phyloP scores from a whole-genome alignment of 495 filamentous ascomycete genomes.

The Penicillium turbatum region DNA sequence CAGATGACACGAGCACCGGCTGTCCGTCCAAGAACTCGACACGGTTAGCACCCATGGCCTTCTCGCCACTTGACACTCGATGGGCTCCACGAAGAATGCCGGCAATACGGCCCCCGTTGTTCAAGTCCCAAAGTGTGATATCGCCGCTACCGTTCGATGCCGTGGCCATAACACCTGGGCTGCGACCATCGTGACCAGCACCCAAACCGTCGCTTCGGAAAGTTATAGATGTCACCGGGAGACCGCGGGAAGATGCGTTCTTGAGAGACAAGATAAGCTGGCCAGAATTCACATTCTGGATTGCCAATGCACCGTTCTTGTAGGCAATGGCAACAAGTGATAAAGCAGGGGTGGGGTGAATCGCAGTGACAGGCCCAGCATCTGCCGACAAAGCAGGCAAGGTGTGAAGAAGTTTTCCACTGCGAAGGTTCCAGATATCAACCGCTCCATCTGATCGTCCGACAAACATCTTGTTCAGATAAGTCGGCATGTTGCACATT shows the following conservation, averaged over 20 bases:
- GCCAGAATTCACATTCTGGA: conserved; percentile 77
- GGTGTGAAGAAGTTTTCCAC: conserved; percentile 81
- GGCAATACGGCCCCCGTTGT: conserved; percentile 74
- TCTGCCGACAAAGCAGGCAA: conserved; percentile 63
- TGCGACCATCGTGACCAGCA: conserved; percentile 79
- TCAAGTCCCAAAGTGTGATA: conserved; percentile 93
- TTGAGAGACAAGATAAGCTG: conserved; percentile 63
- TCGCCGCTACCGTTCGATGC: conserved; percentile 68
- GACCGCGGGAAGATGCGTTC: conserved; percentile 47
- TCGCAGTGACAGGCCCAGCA: conserved; percentile 71
- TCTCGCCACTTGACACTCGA: conserved; percentile 56
- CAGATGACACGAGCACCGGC: conserved; percentile 82
- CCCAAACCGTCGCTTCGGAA: conserved; percentile 91
- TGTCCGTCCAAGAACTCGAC: conserved; percentile 91
- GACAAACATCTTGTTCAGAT: conserved; percentile 90
- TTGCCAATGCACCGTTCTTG: conserved; percentile 66
- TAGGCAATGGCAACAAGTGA: conserved; percentile 87
- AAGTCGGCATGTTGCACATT: conserved; percentile 83
- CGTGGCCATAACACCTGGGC: conserved; percentile 82
- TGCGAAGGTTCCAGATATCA: conserved; percentile 96
- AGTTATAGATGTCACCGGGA: conserved; percentile 70
- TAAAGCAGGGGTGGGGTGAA: conserved; percentile 76
- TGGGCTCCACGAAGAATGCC: conserved; percentile 84
- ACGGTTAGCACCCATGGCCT: conserved; percentile 61
- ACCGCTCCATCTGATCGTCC: conserved; percentile 82